Evolutionary conservation across 768 basidiomycete species (phyloP).

Genomic region (Rhodotorula babjevae): DNA sequence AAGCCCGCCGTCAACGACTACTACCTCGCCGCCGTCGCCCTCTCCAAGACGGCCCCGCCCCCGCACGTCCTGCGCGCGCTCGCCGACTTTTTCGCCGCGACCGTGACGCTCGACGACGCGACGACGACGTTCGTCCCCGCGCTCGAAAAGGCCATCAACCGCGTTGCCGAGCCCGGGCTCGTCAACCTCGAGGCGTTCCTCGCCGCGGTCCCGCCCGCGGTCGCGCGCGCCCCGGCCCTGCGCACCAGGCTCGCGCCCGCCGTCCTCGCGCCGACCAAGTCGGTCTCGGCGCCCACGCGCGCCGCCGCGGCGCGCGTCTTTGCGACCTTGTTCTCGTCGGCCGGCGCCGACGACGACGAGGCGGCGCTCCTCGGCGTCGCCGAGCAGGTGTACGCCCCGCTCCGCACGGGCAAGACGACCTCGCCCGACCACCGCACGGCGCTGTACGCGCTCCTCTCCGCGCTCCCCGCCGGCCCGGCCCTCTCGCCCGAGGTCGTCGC

Average conservation of each 20-base stretch:
- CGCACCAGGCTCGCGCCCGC: conserved; percentile 44
- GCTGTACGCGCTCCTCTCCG: conserved; percentile 70
- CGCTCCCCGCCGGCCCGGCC: conserved; percentile 47
- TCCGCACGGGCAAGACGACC: conserved; percentile 75
- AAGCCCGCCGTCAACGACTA: conserved; percentile 54
- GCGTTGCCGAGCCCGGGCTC: conserved; percentile 74
- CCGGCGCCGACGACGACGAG: background rate
- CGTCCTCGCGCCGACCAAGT: conserved; percentile 39
- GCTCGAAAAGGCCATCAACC: conserved; percentile 72
- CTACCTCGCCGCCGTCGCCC: conserved; percentile 61
- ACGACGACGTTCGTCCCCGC: conserved; percentile 59
- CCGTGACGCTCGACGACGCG: conserved; percentile 52
- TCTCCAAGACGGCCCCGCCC: conserved; percentile 63
- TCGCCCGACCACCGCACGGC: conserved; percentile 79
- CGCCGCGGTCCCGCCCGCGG: conserved; percentile 49
- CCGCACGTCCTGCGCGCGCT: conserved; percentile 52
- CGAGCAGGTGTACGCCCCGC: conserved; percentile 65
- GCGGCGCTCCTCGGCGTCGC: conserved; percentile 49
- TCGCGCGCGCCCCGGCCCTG: conserved; percentile 59
- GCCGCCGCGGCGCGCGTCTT: conserved; percentile 44
- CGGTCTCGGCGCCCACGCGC: conserved; percentile 47
- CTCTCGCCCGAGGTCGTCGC: conserved; percentile 54
- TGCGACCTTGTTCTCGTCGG: conserved; percentile 35
- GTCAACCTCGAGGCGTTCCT: conserved; percentile 44
- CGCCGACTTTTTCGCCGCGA: conserved; percentile 38